Conservation (phyloP, 768 basidiomycete species). For the Lactarius quietus region DNA sequence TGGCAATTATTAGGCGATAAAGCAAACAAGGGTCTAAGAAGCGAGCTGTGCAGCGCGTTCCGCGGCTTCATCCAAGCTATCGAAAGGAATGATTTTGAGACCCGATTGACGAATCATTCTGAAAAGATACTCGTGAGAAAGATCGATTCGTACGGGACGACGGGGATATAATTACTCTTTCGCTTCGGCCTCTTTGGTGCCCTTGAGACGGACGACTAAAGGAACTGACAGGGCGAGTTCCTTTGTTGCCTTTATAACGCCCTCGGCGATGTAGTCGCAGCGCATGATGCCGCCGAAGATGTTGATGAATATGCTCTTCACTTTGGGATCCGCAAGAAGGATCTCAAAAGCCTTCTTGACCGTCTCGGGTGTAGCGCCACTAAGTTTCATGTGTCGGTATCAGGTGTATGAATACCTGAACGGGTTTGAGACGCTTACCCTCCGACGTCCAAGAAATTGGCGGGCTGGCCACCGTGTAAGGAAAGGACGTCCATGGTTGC, state of each 20-base stretch:
- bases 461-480: slow-evolving; percentile 92
- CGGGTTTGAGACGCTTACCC: slow-evolving; percentile 48
- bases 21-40: slow-evolving; percentile 26
- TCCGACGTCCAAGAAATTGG: slow-evolving; percentile 98
- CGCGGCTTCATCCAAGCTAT: slow-evolving; percentile 90
- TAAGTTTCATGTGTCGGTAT: slow-evolving; percentile 30
- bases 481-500: slow-evolving; percentile 99
- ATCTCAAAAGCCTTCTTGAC: slow-evolving; percentile 99
- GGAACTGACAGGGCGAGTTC: slow-evolving; percentile 85
- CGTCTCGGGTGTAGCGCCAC: slow-evolving; percentile 97
- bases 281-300: slow-evolving; percentile 99
- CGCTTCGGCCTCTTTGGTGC: slow-evolving; percentile 94
- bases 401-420: slow-evolving; percentile 3
- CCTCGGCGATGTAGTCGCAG: slow-evolving; percentile 97
- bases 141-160: slow-evolving; percentile 15
- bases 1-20: slow-evolving; percentile 1
- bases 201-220: slow-evolving; percentile 91
- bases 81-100: slow-evolving; percentile 89
- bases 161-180: slow-evolving; percentile 64
- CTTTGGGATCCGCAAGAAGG: slow-evolving; percentile 82
- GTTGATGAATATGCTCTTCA: slow-evolving; percentile 99
- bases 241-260: slow-evolving; percentile 96
- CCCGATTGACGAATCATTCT: slow-evolving; percentile 95
- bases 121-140: slow-evolving; percentile 11
- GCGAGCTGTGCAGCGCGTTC: slow-evolving; percentile 73